Conservation (phyloP, 352 stramenopile species). For the Phytophthora palmivora region DNA sequence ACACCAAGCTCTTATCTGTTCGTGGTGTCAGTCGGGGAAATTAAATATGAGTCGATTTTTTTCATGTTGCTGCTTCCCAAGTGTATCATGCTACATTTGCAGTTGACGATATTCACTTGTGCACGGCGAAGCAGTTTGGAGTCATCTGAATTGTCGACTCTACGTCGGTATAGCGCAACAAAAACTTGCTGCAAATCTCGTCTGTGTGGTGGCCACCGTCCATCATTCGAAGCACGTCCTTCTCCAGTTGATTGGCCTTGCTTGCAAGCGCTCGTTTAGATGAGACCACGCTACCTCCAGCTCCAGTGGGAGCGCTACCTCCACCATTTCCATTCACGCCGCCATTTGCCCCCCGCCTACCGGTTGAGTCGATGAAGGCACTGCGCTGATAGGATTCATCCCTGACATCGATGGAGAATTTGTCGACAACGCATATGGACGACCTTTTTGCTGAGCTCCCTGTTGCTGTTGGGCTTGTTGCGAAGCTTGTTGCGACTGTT, state of each 20-base stretch:
- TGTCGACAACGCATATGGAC: slow-evolving; percentile 31
- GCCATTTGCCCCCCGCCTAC: slow-evolving; percentile 12
- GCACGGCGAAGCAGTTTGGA: slow-evolving; percentile 74
- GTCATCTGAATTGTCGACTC: slow-evolving; percentile 69
- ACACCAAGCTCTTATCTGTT: slow-evolving; percentile 33
- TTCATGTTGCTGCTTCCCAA: slow-evolving; percentile 7
- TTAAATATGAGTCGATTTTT: slow-evolving; percentile 44
- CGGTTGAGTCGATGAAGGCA: slow-evolving; percentile 29
- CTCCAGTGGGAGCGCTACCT: slow-evolving; percentile 28
- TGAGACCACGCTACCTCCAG: slow-evolving; percentile 32
- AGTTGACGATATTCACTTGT: slow-evolving; percentile 72
- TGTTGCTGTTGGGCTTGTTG: slow-evolving; percentile 44
- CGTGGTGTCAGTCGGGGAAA: slow-evolving; percentile 21
- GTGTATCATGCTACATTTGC: slow-evolving; percentile 3
- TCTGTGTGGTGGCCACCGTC: slow-evolving; percentile 85
- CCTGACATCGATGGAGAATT: slow-evolving; percentile 47
- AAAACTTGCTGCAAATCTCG: slow-evolving; percentile 80
- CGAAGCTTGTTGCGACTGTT: slow-evolving; percentile 33
- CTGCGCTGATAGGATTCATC: slow-evolving; percentile 39
- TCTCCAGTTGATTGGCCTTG: slow-evolving; percentile 69
- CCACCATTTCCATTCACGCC: slow-evolving; percentile 22
- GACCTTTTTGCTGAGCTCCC: slow-evolving; percentile 36
- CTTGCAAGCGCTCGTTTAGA: slow-evolving; percentile 47
- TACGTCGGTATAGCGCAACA: slow-evolving; percentile 76
- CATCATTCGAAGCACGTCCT: slow-evolving; percentile 84